Evolutionary conservation across 1,284 basidiomycete species (phyloP).

Genomic region (Cryptococcus sp.): DNA sequence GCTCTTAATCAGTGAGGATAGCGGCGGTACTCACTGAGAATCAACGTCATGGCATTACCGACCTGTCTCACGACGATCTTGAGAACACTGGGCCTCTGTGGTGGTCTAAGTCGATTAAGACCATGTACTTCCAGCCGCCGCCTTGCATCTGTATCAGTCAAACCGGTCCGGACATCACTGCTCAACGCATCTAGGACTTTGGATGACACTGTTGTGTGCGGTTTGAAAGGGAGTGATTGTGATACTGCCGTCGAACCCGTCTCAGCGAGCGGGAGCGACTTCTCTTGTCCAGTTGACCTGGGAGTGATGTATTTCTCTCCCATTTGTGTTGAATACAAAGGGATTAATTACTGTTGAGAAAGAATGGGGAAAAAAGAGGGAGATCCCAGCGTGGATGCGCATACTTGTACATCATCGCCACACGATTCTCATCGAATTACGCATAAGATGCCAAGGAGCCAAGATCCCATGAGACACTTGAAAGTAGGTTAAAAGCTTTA

Average conservation of each 20-base stretch:
- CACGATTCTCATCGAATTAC: no score
- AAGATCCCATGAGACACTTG: no score
- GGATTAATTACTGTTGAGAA: not conserved
- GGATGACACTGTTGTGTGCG: slow-evolving; percentile 42
- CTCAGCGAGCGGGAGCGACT: slow-evolving; percentile 12
- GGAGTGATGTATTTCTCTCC: slow-evolving; percentile 10
- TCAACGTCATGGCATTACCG: slow-evolving; percentile 52
- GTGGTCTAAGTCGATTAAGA: slow-evolving; percentile 53
- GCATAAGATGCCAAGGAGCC: no score
- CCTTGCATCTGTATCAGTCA: slow-evolving; percentile 34
- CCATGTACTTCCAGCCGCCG: slow-evolving; percentile 46
- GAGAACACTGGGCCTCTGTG: slow-evolving; percentile 40
- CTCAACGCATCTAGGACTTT: slow-evolving; percentile 47
- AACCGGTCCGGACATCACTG: slow-evolving; percentile 40
- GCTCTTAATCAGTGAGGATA: slow-evolving; percentile 1
- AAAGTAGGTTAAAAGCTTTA: no score
- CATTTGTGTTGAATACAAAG: slow-evolving; percentile 5
- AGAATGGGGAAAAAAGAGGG: not conserved
- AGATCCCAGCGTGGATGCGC: not conserved
- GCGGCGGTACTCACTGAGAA: slow-evolving; percentile 47
- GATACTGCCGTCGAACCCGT: slow-evolving; percentile 26
- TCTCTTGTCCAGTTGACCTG: slow-evolving; percentile 5
- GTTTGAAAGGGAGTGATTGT: slow-evolving; percentile 35
- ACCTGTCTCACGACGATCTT: slow-evolving; percentile 47
- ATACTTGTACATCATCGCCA: no score